These are phyloP conservation scores for Nicotiana noctiflora DNA, from an alignment of 257 asterid species.

Conservation along the genomic window DNA sequence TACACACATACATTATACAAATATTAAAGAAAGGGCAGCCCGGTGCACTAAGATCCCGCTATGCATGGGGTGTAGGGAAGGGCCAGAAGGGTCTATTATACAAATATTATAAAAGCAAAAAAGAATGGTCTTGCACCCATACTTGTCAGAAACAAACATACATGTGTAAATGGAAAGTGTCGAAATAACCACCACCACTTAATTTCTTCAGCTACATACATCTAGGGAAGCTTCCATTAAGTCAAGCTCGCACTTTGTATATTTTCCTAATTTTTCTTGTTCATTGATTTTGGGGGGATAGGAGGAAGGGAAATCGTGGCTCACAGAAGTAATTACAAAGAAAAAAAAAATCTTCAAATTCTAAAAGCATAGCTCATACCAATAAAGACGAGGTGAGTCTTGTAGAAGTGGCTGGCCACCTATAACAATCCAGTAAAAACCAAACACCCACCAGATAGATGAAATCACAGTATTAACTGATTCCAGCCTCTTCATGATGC, in stretches of 20 bases:
- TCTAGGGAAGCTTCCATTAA: neutral
- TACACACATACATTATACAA: too few species aligned
- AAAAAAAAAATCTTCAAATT: neutral
- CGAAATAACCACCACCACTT: neutral
- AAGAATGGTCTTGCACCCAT: neutral
- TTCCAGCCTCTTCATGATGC: constrained; percentile 66
- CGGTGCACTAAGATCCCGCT: too few species aligned
- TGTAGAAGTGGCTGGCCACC: constrained; percentile 80
- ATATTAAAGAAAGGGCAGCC: too few species aligned
- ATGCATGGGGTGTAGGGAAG: too few species aligned
- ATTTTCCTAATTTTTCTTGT: neutral
- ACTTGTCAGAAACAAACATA: neutral
- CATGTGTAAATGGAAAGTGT: neutral
- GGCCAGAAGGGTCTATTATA: too few species aligned
- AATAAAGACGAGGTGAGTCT: constrained; percentile 83
- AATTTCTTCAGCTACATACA: neutral
- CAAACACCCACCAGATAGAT: constrained; percentile 91
- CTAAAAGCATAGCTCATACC: constrained; percentile 37
- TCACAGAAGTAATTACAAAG: neutral
- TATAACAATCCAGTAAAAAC: constrained; percentile 70
- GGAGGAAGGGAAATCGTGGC: neutral
- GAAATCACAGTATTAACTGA: constrained; percentile 61
- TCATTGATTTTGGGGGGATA: neutral
- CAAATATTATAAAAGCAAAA: neutral
- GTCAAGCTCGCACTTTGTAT: neutral